Base-by-base conservation (phyloP, 768 basidiomycete species). In the Lactarius akahatsu region DNA sequence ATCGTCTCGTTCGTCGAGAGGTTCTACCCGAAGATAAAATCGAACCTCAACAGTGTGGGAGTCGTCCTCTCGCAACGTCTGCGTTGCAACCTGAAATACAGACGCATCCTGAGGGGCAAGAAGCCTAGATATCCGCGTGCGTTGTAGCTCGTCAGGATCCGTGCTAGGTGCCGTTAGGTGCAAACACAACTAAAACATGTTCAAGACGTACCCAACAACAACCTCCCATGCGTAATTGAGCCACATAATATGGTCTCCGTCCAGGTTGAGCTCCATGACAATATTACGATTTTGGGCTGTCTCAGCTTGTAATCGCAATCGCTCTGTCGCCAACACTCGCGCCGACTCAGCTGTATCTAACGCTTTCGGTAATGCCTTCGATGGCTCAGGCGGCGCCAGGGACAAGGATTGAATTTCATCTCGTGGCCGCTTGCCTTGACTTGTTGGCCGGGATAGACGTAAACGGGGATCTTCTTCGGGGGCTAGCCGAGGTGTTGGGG, bases 241-340 rank as follows among this genome's bases (percentile, higher is more conserved):
- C 91, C 95, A 99, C 71, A 94, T 86, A 72, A 98, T 88, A 71
- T 94, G 90, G 74, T 98, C 95, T 10, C 94, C 95, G 74, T 98
- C 94, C 70, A 98, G 80, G 75, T 88, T 89, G 36, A 99, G 84
- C 75, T 99, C 97, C 80, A 98, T 83, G 34, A 99, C 93, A 62
- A 98, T 92, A 72, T 97, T 98, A 76, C 94, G 92, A 74, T 90
- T 93, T 78, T 96, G 94, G 8, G 96, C 94, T 1, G 91, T 92
- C 76, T 98, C 97, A 10, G 95, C 97, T 72, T 96, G 90, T 41
- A 93, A 78, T 47, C 91, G 86, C 36, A 98, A 78, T 40, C 94
- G 89, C 74, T 98, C 94, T 0, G 91, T 93, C 16, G 92, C 91
- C 65, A 92, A 81, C n/a, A 91, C 84, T 43, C 93, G 86, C 59